A percentile compares a stretch with the other conserved stretches of the same genome.
Evolutionary conservation across 169 alveolate genomes (phyloP).

Genomic region (Plasmodium billcollinsi): DNA sequence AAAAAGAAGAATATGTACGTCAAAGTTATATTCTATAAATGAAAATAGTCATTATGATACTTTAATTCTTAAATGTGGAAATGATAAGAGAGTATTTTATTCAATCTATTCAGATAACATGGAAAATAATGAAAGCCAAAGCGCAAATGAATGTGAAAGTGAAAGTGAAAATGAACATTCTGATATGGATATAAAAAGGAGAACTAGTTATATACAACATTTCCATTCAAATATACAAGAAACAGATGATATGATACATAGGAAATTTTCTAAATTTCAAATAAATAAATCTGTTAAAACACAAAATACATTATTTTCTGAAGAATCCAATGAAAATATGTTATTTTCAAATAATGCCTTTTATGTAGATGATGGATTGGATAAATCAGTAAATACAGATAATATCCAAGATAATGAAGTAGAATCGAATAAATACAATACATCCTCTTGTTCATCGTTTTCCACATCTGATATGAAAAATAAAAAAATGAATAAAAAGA

Average conservation of each 20-base stretch:
- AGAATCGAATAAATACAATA: constrained; percentile 5
- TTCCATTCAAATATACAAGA: constrained; percentile 1
- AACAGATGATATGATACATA: background rate
- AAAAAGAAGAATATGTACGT: constrained; percentile 10
- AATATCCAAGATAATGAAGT: constrained; percentile 13
- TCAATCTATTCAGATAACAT: background rate
- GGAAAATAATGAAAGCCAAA: background rate
- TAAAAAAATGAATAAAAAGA: constrained; percentile 5
- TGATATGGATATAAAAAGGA: no score
- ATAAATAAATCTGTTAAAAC: constrained; percentile 21
- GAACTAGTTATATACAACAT: background rate
- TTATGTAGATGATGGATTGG: constrained; percentile 33
- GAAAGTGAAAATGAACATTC: constrained; percentile 1
- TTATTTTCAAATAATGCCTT: constrained; percentile 16
- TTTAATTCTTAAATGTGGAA: background rate
- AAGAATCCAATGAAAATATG: constrained; percentile 31
- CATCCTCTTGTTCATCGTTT: background rate
- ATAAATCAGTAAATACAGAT: constrained; percentile 22
- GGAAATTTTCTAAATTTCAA: constrained; percentile 10
- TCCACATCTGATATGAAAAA: constrained; percentile 1
- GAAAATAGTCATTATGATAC: background rate
- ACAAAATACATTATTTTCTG: constrained; percentile 8
- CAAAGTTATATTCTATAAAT: background rate
- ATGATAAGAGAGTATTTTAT: constrained; percentile 30
- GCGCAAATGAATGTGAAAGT: background rate